These are phyloP conservation scores for Lasiodiplodia citricola DNA, from an alignment of 2,329 filamentous ascomycete genomes.

Conservation along the genomic window DNA sequence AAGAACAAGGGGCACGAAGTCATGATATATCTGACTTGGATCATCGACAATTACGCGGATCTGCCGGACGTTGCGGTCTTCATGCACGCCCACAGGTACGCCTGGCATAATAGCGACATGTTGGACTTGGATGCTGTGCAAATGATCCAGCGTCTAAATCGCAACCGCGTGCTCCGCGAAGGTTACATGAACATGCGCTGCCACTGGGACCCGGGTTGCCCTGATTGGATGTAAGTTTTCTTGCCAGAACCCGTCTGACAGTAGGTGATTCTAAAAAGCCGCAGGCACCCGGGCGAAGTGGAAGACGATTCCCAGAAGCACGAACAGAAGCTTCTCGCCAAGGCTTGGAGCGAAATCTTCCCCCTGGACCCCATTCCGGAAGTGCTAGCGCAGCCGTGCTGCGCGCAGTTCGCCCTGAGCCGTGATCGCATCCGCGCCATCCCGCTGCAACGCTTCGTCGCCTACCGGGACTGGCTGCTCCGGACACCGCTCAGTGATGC, in stretches of 20 bases:
- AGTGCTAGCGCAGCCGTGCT: constrained; percentile 66
- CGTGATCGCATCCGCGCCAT: constrained; percentile 61
- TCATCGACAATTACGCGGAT: constrained; percentile 65
- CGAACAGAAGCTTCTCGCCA: constrained; percentile 52
- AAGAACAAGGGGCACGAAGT: constrained; percentile 68
- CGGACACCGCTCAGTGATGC: constrained; percentile 61
- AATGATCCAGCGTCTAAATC: constrained; percentile 53
- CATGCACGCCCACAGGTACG: constrained; percentile 63
- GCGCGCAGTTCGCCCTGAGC: constrained; percentile 67
- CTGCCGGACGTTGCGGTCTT: constrained; percentile 66
- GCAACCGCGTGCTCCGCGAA: constrained; percentile 52
- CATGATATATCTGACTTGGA: constrained; percentile 66
- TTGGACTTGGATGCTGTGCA: constrained; percentile 50
- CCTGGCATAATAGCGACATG: constrained; percentile 64
- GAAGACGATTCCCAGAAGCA: constrained; percentile 46
- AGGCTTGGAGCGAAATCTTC: constrained; percentile 55
- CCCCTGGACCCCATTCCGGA: constrained; percentile 53
- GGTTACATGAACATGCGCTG: constrained; percentile 64
- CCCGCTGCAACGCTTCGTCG: constrained; percentile 59
- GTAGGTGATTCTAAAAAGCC: background rate
- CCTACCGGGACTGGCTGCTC: constrained; percentile 66
- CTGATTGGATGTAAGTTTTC: constrained; percentile 52
- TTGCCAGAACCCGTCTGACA: too few relatives aligned
- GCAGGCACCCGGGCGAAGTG: constrained; percentile 47
- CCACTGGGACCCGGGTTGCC: constrained; percentile 61